phyloP scores from a whole-genome alignment of 352 stramenopile species.

The Plasmopara halstedii region DNA sequence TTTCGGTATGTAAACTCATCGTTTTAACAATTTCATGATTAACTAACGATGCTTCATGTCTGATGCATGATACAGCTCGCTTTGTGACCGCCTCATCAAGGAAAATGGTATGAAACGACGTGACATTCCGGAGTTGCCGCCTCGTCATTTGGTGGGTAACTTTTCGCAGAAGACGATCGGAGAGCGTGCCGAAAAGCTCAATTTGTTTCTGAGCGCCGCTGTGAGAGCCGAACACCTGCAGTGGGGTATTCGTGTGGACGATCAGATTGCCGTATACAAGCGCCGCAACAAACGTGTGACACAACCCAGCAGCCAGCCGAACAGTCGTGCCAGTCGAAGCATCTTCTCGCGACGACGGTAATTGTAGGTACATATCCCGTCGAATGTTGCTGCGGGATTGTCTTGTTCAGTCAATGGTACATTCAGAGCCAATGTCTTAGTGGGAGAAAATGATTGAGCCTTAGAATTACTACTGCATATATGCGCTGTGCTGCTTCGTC shows the following conservation, averaged over 20 bases:
- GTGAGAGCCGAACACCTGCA: conserved; percentile 77
- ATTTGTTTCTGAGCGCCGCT: conserved; percentile 69
- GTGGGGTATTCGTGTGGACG: conserved; percentile 83
- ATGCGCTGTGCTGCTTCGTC: conserved; percentile 7
- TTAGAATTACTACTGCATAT: conserved; percentile 1
- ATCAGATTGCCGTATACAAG: conserved; percentile 87
- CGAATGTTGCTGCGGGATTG: conserved; percentile 4
- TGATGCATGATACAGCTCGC: conserved; percentile 28
- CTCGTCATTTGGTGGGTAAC: conserved; percentile 80
- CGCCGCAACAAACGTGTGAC: conserved; percentile 67
- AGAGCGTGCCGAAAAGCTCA: conserved; percentile 82
- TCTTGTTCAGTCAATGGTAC: conserved; percentile 20
- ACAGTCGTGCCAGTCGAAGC: conserved; percentile 36
- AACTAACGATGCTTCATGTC: not conserved
- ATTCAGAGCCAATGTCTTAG: conserved; percentile 17
- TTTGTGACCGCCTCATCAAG: conserved; percentile 82
- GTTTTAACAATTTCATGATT: not conserved
- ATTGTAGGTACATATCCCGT: too few relatives aligned
- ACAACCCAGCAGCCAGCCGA: conserved; percentile 27
- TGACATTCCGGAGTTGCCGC: conserved; percentile 78
- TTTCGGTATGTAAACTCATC: conserved; percentile 49
- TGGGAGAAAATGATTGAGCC: conserved; percentile 21
- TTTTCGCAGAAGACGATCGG: conserved; percentile 75
- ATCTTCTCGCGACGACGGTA: conserved; percentile 73
- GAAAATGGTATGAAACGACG: conserved; percentile 75